phyloP scores from a whole-genome alignment of 2,329 filamentous ascomycete genomes.

The Venturia carpophila region DNA sequence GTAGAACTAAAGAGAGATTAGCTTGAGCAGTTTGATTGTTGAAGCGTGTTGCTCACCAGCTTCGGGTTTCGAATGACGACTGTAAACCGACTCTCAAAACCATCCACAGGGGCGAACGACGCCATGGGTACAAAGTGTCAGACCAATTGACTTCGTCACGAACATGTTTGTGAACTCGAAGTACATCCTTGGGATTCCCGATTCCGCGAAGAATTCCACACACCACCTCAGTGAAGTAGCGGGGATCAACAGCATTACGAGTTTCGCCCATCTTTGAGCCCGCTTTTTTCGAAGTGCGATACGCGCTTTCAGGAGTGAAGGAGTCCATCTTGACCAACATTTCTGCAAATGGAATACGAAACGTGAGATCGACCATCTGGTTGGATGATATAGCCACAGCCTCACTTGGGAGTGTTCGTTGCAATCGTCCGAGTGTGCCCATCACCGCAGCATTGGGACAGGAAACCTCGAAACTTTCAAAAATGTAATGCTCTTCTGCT shows the following conservation, averaged over 20 bases:
- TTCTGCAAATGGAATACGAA: neutral
- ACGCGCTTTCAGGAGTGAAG: neutral
- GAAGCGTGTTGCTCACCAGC: neutral
- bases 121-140: constrained; percentile 48
- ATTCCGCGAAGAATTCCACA: constrained; percentile 45
- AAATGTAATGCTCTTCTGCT: constrained; percentile 32
- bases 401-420: neutral
- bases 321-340: neutral
- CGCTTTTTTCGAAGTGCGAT: constrained; percentile 39
- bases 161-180: constrained; percentile 44
- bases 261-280: constrained; percentile 42
- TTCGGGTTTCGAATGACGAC: constrained; percentile 25
- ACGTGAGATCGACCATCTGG: neutral
- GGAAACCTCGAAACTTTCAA: constrained; percentile 57
- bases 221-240: constrained; percentile 52
- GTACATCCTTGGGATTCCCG: constrained; percentile 42
- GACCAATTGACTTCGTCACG: constrained; percentile 54
- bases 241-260: constrained; percentile 51
- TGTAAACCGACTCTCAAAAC: constrained; percentile 51
- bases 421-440: neutral
- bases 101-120: constrained; percentile 55
- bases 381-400: neutral
- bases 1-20: neutral
- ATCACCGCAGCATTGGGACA: neutral
- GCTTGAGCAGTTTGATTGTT: too few species aligned